Base-by-base conservation (phyloP, 2,329 filamentous ascomycete species). In the Rhinocladiella similis region DNA sequence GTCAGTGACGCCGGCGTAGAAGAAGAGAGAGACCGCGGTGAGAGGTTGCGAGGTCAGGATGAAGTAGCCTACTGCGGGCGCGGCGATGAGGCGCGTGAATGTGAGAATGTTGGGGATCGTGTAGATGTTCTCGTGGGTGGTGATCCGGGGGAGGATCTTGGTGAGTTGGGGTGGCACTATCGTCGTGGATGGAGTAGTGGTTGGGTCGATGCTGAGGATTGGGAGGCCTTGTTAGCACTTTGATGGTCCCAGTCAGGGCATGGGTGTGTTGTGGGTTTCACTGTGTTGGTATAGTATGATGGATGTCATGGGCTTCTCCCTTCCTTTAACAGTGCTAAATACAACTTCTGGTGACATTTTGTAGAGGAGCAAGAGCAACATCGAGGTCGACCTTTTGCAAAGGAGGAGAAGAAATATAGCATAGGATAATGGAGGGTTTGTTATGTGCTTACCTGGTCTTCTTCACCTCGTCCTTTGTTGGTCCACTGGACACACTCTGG, bases 101-200 rank as follows among this genome's bases (percentile, higher is more conserved):
- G 94, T 99, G 51, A 99, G 82, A 60, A 96, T 80, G 70, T 99
- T 99, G 39, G 94, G 94, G n/a, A 99, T 70, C 35, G 91, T 99
- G 77, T 96, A 97, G 69, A 99, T 96, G 69, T 99, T 91, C 75
- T 99, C 94, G 70, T 87, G 90, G 5, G 41, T 69, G 64, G 57
- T 72, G 69, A 47, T 73, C 63, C 53, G 75, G 47, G 62, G 57
- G 18, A 61, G 64, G 18, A 68, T 35, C 9, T 43, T 56, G 20
- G 25, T 56, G n/a, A 51, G 29, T 22, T 50, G 43, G 5, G 41
- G 54, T 51, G 16, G 20, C 6, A 45, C 16, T 10, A 20, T n/a
- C 9, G 27, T 39, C 16, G 36, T 12, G 5, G 29, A 9, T 12
- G 29, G 10, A 33, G 29, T 2, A 33, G 29, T 6, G 29, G 29